A percentile compares a stretch with the other conserved stretches of the same genome.
Evolutionary conservation across 2,329 filamentous ascomycete species (phyloP).

Genomic region (Fusarium coffeatum): DNA sequence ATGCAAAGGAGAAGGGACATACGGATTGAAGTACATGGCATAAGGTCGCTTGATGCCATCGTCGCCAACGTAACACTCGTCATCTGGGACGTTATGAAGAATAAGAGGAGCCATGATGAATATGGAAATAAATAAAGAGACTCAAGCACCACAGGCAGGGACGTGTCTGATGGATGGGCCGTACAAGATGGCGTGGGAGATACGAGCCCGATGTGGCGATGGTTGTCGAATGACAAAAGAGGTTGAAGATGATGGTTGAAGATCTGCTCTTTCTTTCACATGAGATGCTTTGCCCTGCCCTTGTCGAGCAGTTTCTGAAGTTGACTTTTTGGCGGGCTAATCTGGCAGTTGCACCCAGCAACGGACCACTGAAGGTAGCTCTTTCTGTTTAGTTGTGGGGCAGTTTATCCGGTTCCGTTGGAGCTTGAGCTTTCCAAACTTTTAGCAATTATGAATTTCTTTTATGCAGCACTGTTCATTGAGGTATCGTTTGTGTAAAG

Average conservation of each 20-base stretch:
- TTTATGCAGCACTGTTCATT: neutral
- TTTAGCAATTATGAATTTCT: neutral
- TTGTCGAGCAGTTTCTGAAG: conserved; percentile 30
- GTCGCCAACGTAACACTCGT: conserved; percentile 73
- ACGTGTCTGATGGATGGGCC: neutral
- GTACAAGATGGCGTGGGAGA: conserved; percentile 4
- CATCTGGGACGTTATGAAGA: conserved; percentile 75
- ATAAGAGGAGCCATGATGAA: conserved; percentile 71
- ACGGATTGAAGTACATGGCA: conserved; percentile 74
- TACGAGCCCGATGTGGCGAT: conserved; percentile 9
- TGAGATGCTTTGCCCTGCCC: conserved; percentile 11
- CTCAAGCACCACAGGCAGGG: neutral
- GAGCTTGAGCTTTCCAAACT: conserved; percentile 10
- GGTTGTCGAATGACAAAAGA: conserved; percentile 5
- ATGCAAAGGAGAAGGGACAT: conserved; percentile 42
- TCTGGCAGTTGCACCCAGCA: conserved; percentile 42
- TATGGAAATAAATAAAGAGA: neutral
- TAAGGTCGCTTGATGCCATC: conserved; percentile 74
- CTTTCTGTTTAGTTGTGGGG: conserved; percentile 12
- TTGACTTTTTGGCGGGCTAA: conserved; percentile 42
- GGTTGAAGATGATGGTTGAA: conserved; percentile 10
- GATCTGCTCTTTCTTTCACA: neutral
- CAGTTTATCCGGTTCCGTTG: conserved; percentile 36
- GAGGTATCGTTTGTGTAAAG: neutral
- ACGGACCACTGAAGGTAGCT: conserved; percentile 35